phyloP scores from a whole-genome alignment of 805 yeast species.

The Myxozyma neotropica region DNA sequence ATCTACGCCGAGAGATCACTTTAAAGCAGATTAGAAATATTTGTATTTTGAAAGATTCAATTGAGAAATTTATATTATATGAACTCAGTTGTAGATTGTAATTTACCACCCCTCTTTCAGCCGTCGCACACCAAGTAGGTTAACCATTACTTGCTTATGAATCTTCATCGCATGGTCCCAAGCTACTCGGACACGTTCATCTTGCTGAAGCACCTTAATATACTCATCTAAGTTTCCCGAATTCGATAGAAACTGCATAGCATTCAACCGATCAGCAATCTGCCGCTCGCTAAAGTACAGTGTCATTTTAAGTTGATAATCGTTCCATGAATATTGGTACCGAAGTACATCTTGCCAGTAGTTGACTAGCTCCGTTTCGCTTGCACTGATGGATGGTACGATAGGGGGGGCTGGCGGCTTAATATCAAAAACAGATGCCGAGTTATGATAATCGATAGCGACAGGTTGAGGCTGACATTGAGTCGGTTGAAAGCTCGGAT shows the following conservation, averaged over 20 bases:
- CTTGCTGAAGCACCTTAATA: slow-evolving; percentile 36
- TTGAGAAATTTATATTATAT: not conserved
- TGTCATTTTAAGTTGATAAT: slow-evolving; percentile 34
- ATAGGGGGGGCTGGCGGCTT: slow-evolving; percentile 37
- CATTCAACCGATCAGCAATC: slow-evolving; percentile 33
- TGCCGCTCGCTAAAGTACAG: slow-evolving; percentile 36
- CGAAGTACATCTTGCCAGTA: slow-evolving; percentile 30
- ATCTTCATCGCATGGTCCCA: slow-evolving; percentile 33
- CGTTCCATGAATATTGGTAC: slow-evolving; percentile 37
- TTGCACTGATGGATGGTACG: slow-evolving; percentile 24
- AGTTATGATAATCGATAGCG: slow-evolving; percentile 33
- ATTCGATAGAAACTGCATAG: slow-evolving; percentile 16
- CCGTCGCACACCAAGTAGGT: slow-evolving; percentile 25
- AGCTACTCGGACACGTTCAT: slow-evolving; percentile 31
- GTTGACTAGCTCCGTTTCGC: slow-evolving; percentile 22
- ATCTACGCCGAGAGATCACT: slow-evolving; percentile 3
- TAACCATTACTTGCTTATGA: slow-evolving; percentile 30
- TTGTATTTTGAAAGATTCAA: not conserved
- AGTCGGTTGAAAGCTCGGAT: not conserved
- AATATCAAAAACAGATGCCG: slow-evolving; percentile 30
- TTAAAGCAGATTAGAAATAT: not conserved
- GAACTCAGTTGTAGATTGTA: too few relatives aligned
- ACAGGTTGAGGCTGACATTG: slow-evolving; percentile 1
- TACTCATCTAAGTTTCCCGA: slow-evolving; percentile 28
- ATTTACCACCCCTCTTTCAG: slow-evolving; percentile 25